phyloP scores from a whole-genome alignment of 495 filamentous ascomycete genomes.

The Parachaetomium inaequale region DNA sequence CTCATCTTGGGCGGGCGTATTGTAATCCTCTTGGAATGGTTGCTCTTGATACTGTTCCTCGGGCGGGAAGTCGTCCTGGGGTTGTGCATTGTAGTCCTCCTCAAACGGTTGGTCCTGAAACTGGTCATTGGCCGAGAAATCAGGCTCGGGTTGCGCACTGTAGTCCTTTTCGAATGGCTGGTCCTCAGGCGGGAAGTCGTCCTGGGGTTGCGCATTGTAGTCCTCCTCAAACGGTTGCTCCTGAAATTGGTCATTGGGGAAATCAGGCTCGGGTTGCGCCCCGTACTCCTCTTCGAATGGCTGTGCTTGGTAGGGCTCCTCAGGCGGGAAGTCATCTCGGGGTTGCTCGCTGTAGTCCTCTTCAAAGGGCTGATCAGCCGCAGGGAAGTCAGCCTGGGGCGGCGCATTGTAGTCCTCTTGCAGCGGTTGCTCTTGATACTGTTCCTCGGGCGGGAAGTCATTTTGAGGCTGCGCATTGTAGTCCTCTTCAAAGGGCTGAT shows the following conservation, averaged over 20 bases:
- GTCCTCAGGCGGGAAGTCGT: not conserved
- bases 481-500: not conserved
- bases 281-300: not conserved
- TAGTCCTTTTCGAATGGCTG: not conserved
- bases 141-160: not conserved
- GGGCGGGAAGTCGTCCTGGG: not conserved
- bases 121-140: not conserved
- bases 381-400: not conserved
- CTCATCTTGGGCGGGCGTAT: not conserved
- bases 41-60: not conserved
- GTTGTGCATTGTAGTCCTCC: not conserved
- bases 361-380: not conserved
- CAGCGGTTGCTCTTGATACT: not conserved
- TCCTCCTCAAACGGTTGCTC: not conserved
- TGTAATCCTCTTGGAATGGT: not conserved
- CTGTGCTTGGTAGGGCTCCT: not conserved
- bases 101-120: not conserved
- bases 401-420: not conserved
- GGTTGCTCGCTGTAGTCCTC: not conserved
- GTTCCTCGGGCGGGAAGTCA: not conserved
- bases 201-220: not conserved
- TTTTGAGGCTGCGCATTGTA: not conserved
- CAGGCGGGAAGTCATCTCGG: not conserved
- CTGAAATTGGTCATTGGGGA: too few species aligned
- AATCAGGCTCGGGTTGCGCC: too few species aligned